Base-by-base conservation (phyloP, 1,139 yeast genomes). In the Yamadazyma dushanensis region DNA sequence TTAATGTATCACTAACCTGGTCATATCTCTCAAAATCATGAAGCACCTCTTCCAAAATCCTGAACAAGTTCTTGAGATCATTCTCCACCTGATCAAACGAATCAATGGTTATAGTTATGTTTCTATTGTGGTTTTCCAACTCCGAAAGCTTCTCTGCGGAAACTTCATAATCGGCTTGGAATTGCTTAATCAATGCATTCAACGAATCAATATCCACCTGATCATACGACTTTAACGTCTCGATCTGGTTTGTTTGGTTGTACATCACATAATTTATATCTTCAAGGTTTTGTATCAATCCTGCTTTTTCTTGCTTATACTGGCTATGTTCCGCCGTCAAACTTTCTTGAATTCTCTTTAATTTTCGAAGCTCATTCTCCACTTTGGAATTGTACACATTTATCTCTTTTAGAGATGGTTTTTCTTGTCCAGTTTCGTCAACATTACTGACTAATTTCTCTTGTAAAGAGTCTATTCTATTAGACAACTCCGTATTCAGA, bases 281-380 rank as follows among this genome's bases (percentile, higher is more conserved):
- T 43, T 80, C 80, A 3, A 77, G 54, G 41, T 77, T 74, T 32
- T 74, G 73, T 20, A 82, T 70, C 36, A 85, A 56, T 26, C 75
- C 61, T 14, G 67, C 63, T 51, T 86, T 87, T 39, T 80, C 82
- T 17, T 69, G 63, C 54, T 80, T 83, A 57, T 86, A 85, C 33
- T 71, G 74, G 20, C 73, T 68, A 53, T 85, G 88, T 46, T 84
- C 89, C n/a, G 67, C 59, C 0, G 84, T 73, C 32, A 85, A 61
- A 16, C 68, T 60, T 47, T 84, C 89, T 53, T 86, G 95, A 2
- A 73, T 58, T 34, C 66, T 70, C 44, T 83, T 84, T 44, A 87
- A 65, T 43, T 72, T 70, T 46, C 81, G 75, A 45, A 88, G 65
- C 46, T 84, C 82, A 8, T 62, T 59, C 50, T 85, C 95, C 8